Evolutionary conservation across 2,329 filamentous ascomycete species (phyloP).

Genomic region (Microsporum ferrugineum): DNA sequence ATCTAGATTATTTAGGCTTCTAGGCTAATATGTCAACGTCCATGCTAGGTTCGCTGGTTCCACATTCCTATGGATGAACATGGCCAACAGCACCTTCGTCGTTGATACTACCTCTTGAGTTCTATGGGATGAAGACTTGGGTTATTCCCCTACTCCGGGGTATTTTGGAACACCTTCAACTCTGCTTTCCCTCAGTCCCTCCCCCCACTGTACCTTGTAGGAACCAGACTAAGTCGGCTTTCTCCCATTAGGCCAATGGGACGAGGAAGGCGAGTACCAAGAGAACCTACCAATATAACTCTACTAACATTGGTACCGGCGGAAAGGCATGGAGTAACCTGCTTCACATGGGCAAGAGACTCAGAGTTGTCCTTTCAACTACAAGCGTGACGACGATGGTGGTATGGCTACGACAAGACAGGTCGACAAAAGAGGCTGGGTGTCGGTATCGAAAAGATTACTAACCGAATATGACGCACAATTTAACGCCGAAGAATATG

Average conservation of each 20-base stretch:
- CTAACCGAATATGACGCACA: slow-evolving; percentile 6
- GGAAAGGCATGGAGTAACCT: slow-evolving; percentile 22
- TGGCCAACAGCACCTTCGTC: too few species aligned
- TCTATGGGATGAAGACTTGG: neutral
- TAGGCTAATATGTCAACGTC: too few species aligned
- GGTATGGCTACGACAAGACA: neutral
- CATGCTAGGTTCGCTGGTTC: too few species aligned
- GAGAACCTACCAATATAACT: slow-evolving; percentile 12
- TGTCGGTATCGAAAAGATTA: slow-evolving; percentile 10
- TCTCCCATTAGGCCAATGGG: slow-evolving; percentile 10
- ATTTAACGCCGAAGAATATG: slow-evolving; percentile 6
- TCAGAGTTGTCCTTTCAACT: slow-evolving; percentile 23
- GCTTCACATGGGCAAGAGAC: slow-evolving; percentile 22
- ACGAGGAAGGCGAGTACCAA: slow-evolving; percentile 14
- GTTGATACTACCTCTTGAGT: slow-evolving; percentile 15
- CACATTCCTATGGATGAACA: too few species aligned
- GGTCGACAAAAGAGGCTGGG: slow-evolving; percentile 7
- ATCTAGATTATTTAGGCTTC: too few species aligned
- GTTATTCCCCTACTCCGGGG: slow-evolving; percentile 1
- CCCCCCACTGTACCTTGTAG: neutral
- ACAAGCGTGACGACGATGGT: slow-evolving; percentile 9
- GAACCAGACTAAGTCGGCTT: slow-evolving; percentile 1
- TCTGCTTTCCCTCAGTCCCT: neutral
- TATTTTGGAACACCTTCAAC: neutral
- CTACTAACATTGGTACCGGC: slow-evolving; percentile 20